A percentile compares a stretch with the other conserved stretches of the same genome.
These are phyloP conservation scores for Phytophthora nicotianae DNA, from an alignment of 352 stramenopile genomes.

Conservation along the genomic window DNA sequence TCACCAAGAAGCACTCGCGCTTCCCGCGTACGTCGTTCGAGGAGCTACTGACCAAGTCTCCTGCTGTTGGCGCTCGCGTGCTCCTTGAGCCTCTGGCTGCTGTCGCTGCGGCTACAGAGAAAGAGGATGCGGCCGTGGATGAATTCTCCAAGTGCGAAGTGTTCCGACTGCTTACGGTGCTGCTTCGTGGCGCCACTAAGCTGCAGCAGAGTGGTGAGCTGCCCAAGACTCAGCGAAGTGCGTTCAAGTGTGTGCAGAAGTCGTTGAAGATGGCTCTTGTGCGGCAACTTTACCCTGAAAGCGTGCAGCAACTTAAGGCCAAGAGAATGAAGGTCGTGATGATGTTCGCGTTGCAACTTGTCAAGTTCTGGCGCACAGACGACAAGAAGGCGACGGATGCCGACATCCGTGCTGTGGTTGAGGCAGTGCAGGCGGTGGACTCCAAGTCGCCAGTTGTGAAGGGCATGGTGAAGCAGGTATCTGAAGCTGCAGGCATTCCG, in stretches of 20 bases:
- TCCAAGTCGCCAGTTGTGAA: constrained; percentile 74
- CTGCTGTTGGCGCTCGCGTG: constrained; percentile 53
- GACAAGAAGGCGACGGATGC: constrained; percentile 25
- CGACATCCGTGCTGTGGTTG: constrained; percentile 47
- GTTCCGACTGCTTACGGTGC: constrained; percentile 70
- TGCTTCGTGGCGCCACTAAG: constrained; percentile 47
- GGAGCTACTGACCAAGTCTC: constrained; percentile 64
- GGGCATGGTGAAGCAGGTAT: constrained; percentile 73
- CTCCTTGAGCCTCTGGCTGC: constrained; percentile 59
- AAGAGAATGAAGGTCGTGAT: constrained; percentile 81
- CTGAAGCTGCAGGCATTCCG: constrained; percentile 41
- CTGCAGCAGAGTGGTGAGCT: constrained; percentile 31
- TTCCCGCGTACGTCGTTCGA: constrained; percentile 77
- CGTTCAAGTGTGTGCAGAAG: constrained; percentile 40
- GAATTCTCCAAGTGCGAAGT: constrained; percentile 83
- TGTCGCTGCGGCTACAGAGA: constrained; percentile 45
- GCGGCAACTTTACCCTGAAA: constrained; percentile 45
- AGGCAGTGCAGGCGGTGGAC: constrained; percentile 51
- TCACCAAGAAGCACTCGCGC: constrained; percentile 86
- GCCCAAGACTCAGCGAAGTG: constrained; percentile 33
- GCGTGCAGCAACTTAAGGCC: constrained; percentile 58
- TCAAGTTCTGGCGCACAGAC: constrained; percentile 55
- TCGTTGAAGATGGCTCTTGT: constrained; percentile 54
- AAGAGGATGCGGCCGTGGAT: constrained; percentile 53
- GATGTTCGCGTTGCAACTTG: constrained; percentile 66